Base-by-base conservation (phyloP, 2,329 filamentous ascomycete genomes). In the Beauveria rudraprayagi region DNA sequence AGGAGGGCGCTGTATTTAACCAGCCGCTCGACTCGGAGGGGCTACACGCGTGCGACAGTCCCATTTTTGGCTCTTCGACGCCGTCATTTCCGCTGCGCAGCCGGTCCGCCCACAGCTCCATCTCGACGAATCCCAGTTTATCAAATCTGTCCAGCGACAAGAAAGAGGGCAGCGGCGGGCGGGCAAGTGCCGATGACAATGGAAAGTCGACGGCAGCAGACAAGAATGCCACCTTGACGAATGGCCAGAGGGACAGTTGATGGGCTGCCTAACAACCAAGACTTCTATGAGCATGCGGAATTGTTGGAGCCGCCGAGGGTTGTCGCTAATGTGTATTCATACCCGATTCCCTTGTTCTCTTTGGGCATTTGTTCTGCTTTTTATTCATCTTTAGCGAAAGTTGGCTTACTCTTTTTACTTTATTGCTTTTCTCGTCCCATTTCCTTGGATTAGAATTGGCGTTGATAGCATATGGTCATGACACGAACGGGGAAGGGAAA, bases 1-100 rank as follows among this genome's bases (percentile, higher is more conserved):
- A 70, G 17, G 68, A 73, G 61, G 69, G 65, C 9, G 67, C 71
- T 4, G 67, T 73, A 11, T 72, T 69, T 55, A 74, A 74, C 37
- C 67, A 69, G 52, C 70, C 72, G 5, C 62, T 72, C 30, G 66
- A 71, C 58, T 63, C 68, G 9, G 56, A 60, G 5, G 43, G 44
- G 22, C 46, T 52, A 6, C 28, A 6, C 16, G 58, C 58, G 22
- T 56, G 56, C 40, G 61, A 63, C n/a, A 63, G 61, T 19, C 61
- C 50, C 2, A 44, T 41, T 22, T 56, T 62, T 44, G 60, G 60
- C n/a, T 56, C 53, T 8, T 44, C 37, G 24, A 30, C 46, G 26
- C 50, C 58, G n/a, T 54, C 58, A 10, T 60, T 60, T 60, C 41
- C 43, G 17, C 16, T 14, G n/a, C 51, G 48, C n/a, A 54, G 26